A percentile compares a stretch with the other conserved stretches of the same genome.
These are phyloP conservation scores for Fusarium oligoseptatum DNA, from an alignment of 2,329 filamentous ascomycete genomes.

Conservation along the genomic window DNA sequence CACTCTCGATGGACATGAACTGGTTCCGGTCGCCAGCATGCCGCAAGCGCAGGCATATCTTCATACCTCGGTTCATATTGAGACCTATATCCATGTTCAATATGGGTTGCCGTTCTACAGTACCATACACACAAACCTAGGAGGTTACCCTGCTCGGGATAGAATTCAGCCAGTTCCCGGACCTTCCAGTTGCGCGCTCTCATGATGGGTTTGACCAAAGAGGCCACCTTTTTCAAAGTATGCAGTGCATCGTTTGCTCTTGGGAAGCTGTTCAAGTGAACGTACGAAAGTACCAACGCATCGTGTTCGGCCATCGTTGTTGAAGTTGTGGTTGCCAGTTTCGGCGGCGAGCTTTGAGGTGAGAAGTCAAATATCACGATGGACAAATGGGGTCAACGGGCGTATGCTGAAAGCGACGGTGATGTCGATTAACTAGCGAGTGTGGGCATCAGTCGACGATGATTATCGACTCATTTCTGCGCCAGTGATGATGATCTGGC, in stretches of 20 bases:
- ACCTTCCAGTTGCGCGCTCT: constrained; percentile 86
- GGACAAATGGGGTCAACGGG: constrained; percentile 5
- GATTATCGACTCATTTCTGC: not conserved
- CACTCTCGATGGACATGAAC: constrained; percentile 83
- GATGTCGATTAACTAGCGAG: constrained; percentile 6
- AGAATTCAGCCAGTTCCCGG: constrained; percentile 84
- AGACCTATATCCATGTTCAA: constrained; percentile 64
- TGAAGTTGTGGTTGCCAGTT: not conserved
- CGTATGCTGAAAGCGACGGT: constrained; percentile 9
- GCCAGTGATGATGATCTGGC: constrained; percentile 16
- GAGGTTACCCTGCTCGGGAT: constrained; percentile 79
- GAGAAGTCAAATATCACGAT: constrained; percentile 16
- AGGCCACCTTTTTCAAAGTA: constrained; percentile 83
- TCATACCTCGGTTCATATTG: constrained; percentile 81
- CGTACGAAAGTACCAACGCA: constrained; percentile 61
- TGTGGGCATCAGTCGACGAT: not conserved
- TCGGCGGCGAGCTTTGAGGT: constrained; percentile 5
- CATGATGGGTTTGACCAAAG: constrained; percentile 95
- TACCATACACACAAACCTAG: constrained; percentile 65
- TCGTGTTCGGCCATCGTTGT: constrained; percentile 51
- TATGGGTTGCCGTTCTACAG: not conserved
- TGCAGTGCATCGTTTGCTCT: constrained; percentile 65
- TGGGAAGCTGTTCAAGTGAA: constrained; percentile 62
- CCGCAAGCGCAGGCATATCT: constrained; percentile 86
- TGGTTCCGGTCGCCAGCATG: constrained; percentile 79